Percentiles rank a stretch among this genome's conserved stretches.
These are phyloP conservation scores for Lasiodiplodia hormozganensis DNA, from an alignment of 2,329 filamentous ascomycete genomes.

Conservation along the genomic window DNA sequence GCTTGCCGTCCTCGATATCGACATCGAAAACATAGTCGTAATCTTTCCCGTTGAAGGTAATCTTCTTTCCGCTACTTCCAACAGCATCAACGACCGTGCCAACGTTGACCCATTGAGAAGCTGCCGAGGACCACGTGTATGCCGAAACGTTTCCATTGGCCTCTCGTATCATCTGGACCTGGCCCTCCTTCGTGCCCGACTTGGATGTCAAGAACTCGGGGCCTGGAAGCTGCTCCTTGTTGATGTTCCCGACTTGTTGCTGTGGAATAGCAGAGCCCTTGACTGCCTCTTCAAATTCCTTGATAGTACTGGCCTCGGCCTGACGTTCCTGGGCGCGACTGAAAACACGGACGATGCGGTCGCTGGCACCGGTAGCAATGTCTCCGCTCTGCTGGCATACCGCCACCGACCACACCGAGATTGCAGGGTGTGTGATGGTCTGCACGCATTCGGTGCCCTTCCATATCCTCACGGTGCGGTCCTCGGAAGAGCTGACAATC, in stretches of 20 bases:
- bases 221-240: slow-evolving; percentile 90
- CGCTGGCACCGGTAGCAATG: slow-evolving; percentile 91
- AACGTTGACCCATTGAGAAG: slow-evolving; percentile 79
- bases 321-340: slow-evolving; percentile 73
- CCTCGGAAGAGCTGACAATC: slow-evolving; percentile 89
- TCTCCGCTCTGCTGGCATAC: slow-evolving; percentile 83
- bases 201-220: slow-evolving; percentile 84
- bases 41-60: slow-evolving; percentile 78
- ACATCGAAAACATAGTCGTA: slow-evolving; percentile 98
- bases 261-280: slow-evolving; percentile 85
- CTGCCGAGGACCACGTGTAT: slow-evolving; percentile 79
- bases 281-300: slow-evolving; percentile 81
- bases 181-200: slow-evolving; percentile 92
- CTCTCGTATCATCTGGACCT: slow-evolving; percentile 90
- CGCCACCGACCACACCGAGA: slow-evolving; percentile 95
- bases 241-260: slow-evolving; percentile 77
- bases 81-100: slow-evolving; percentile 94
- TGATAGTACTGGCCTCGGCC: slow-evolving; percentile 71
- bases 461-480: slow-evolving; percentile 93
- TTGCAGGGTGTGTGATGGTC: slow-evolving; percentile 95
- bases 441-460: slow-evolving; percentile 82
- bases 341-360: slow-evolving; percentile 84
- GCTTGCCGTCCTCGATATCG: slow-evolving; percentile 93
- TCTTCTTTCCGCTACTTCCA: slow-evolving; percentile 72
- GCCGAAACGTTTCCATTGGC: slow-evolving; percentile 81